Evolutionary conservation across 2,329 filamentous ascomycete species (phyloP), one percentile per base, ranked within the genome.

Genomic region (Xylaria sp.): DNA sequence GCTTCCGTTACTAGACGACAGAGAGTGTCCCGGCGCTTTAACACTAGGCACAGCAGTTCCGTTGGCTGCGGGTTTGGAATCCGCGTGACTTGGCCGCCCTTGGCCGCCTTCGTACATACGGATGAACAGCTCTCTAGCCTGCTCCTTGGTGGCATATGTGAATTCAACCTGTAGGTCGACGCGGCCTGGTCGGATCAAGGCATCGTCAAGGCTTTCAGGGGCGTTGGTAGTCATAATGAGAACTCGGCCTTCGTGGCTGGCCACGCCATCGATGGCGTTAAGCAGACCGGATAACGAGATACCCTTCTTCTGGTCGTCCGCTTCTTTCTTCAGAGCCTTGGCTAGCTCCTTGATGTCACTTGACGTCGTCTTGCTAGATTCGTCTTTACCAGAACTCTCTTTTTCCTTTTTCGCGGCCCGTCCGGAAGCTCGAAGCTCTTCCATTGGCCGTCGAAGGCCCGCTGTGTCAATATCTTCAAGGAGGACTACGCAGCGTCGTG

Each of bases 201-300:
- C 92, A 55, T 90, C 86, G 76, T 94, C 92, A 0, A 95, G 86
- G 15, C 87, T 85, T 74, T 94, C 90, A 2, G 91, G 90, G 68
- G 89, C 87, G 79, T 95, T 96, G 39, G 91, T 94, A 0, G 92
- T 94, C 91, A 94, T 94, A 81, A 95, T 90, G 20, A 95, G 86
- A 13, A 95, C 88, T 55, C 92, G 88, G 31, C 92, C 92, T 80
- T 95, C 92, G 74, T 93, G 91, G 2, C 90, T 92, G 0, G 91
- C 91, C 0, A 94, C 92, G 64, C 93, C 92, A 75, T 97, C 93
- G 68, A 97, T 93, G 67, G 91, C 91, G 79, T 97, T 97, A 61
- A 97, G 86, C 0, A 97, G 85, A 0, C 92, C 92, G 0, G 92
- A 93, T 1, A 96, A 85, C 0, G 91, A 92, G 72, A 94, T 93